Conservation (phyloP, 2,329 filamentous ascomycete genomes). For the Neonectria hederae region DNA sequence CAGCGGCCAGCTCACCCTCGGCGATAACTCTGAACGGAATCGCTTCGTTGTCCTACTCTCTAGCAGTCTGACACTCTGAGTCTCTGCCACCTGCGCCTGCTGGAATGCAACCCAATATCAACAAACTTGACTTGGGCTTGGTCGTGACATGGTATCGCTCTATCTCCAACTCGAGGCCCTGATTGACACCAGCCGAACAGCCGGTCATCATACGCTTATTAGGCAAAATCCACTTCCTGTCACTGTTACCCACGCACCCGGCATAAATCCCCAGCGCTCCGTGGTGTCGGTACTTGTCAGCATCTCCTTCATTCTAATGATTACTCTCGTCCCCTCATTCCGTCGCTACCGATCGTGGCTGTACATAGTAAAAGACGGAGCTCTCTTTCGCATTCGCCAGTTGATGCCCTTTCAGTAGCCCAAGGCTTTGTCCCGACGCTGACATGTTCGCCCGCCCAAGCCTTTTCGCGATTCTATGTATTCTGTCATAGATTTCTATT, state of each 20-base stretch:
- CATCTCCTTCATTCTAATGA: not conserved
- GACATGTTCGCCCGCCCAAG: not conserved
- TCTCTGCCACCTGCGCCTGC: conserved; percentile 10
- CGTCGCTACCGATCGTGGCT: conserved; percentile 9
- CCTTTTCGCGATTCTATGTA: not conserved
- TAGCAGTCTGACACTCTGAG: conserved; percentile 1
- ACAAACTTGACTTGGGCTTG: not conserved
- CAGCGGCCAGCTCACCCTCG: not conserved
- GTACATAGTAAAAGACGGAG: conserved; percentile 1
- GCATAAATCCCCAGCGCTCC: not conserved
- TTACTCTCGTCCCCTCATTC: conserved; percentile 1
- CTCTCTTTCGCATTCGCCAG: conserved; percentile 6
- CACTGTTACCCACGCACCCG: conserved; percentile 1
- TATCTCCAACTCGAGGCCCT: conserved; percentile 3
- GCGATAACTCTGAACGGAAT: conserved; percentile 20
- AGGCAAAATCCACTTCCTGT: conserved; percentile 2
- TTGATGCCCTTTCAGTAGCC: not conserved
- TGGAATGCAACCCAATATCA: conserved; percentile 22
- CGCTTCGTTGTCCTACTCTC: not conserved
- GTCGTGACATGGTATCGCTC: conserved; percentile 4
- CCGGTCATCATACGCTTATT: conserved; percentile 1
- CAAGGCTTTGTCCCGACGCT: not conserved
- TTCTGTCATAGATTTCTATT: not conserved
- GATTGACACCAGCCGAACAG: conserved; percentile 14
- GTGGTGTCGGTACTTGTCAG: conserved; percentile 8